Evolutionary conservation across 768 basidiomycete species (phyloP).

Genomic region (Cantharellus cinnabarinus): DNA sequence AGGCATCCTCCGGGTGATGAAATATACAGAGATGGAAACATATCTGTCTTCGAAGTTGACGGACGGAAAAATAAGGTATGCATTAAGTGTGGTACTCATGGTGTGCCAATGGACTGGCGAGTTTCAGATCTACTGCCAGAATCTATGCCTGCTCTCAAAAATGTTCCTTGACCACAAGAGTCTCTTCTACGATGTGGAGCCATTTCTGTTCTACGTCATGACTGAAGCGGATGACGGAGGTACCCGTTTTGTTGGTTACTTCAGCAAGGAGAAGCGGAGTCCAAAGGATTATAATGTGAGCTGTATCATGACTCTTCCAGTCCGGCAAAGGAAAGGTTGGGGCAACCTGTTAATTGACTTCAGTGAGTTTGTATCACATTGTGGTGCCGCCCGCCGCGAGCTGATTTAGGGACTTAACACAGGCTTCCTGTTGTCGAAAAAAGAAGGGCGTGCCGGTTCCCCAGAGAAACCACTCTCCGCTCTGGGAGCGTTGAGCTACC

Average conservation of each 20-base stretch:
- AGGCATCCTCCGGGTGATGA: conserved; percentile 96
- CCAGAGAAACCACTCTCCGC: conserved; percentile 92
- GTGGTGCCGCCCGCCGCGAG: conserved; percentile 2
- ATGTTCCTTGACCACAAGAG: conserved; percentile 99
- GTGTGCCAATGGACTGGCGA: background rate
- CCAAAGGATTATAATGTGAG: conserved; percentile 93
- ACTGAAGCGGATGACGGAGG: conserved; percentile 79
- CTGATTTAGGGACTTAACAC: background rate
- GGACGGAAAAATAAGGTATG: conserved; percentile 87
- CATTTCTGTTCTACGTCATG: conserved; percentile 97
- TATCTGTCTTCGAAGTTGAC: conserved; percentile 95
- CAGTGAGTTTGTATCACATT: conserved; percentile 37
- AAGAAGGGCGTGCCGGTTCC: conserved; percentile 74
- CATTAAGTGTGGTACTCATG: background rate
- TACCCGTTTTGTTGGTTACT: conserved; percentile 91
- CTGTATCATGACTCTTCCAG: conserved; percentile 97
- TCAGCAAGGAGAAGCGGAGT: conserved; percentile 95
- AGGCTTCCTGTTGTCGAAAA: conserved; percentile 95
- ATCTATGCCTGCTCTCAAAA: conserved; percentile 88
- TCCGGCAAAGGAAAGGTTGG: conserved; percentile 89
- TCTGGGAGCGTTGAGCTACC: conserved; percentile 85
- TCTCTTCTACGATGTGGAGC: conserved; percentile 97
- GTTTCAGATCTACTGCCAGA: conserved; percentile 87
- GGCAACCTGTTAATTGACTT: conserved; percentile 95
- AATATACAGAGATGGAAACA: conserved; percentile 73